Base-by-base conservation (phyloP, 225 moss, liverwort and hornwort species). In the Bryoerythrophyllum caledonicum region DNA sequence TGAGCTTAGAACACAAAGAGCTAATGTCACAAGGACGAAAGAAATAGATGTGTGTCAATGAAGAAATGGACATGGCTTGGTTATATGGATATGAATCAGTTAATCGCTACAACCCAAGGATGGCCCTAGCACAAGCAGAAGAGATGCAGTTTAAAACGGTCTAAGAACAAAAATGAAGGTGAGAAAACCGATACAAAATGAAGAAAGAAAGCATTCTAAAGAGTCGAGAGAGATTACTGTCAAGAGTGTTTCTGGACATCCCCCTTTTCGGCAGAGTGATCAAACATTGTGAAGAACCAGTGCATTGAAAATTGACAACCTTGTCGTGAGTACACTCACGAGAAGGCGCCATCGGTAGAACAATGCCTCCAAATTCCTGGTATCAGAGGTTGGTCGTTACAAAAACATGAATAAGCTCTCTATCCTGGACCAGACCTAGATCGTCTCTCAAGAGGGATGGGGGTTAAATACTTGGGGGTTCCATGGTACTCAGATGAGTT, bases 381-480 rank as follows among this genome's bases (percentile, higher is more conserved):
- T 46, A 52, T 64, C 68, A 68, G 62, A 51, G 25, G 57, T 59
- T 27, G 51, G 30, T 64, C 26, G 34, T 57, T 62, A 32, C 28
- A 73, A 68, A 76, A 41, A 63, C 59, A 73, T 20, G 6, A 49
- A 49, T 49, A 10, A 70, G 59, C 52, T 74, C 52, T 74, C 53
- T 69, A 77, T 26, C 53, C 60, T 53, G 51, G 69, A 48, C 73
- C 41, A 60, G 54, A 73, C 14, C 60, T 34, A 70, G 10, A 44
- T 59, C 56, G 43, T 57, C 43, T 72, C 21, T 17, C 48, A 48
- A 23, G 38, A 25, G 61, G 34, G 56, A 70, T 37, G 37, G 44
- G 43, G 63, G 37, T 74, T 55, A 4, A 62, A 40, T 57, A 69
- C 69, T 63, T 44, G n/a, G n/a, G n/a, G n/a, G 68, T 43, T 32